A percentile compares a stretch with the other conserved stretches of the same genome.
phyloP scores from a whole-genome alignment of 331 rosid species.

The Stylosanthes scabra region DNA sequence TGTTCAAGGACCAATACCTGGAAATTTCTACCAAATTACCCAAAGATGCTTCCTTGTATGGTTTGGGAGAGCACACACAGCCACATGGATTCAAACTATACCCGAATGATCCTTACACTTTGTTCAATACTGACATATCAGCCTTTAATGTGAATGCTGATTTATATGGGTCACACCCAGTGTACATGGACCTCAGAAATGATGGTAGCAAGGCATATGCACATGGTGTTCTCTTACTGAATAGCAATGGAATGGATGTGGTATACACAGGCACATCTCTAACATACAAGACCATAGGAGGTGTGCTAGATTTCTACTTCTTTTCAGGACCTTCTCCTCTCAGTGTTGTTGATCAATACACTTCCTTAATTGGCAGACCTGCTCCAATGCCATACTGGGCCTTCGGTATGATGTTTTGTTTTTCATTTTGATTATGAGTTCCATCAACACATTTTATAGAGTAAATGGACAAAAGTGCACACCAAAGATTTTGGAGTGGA shows the following conservation, averaged over 20 bases:
- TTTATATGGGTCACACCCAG: conserved; percentile 88
- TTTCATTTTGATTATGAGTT: neutral
- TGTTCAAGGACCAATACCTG: conserved; percentile 86
- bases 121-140: conserved; percentile 75
- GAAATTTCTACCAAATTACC: conserved; percentile 86
- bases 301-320: conserved; percentile 82
- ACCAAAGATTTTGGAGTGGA: no score
- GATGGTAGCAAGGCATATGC: conserved; percentile 64
- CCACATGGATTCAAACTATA: conserved; percentile 76
- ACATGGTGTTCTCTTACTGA: conserved; percentile 83
- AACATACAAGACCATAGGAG: conserved; percentile 85
- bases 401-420: conserved; percentile 58
- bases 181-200: conserved; percentile 85
- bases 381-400: conserved; percentile 98
- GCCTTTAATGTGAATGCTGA: conserved; percentile 83
- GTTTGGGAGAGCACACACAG: conserved; percentile 88
- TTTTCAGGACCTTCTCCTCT: conserved; percentile 80
- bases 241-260: conserved; percentile 97
- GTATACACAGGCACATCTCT: conserved; percentile 71
- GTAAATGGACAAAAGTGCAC: no score
- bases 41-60: conserved; percentile 72
- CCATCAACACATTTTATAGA: no score
- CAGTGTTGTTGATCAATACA: conserved; percentile 81
- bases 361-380: conserved; percentile 81
- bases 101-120: conserved; percentile 82